A percentile compares a stretch with the other conserved stretches of the same genome.
Conservation (phyloP, 2,329 filamentous ascomycete genomes). For the Drechmeria coniospora region DNA sequence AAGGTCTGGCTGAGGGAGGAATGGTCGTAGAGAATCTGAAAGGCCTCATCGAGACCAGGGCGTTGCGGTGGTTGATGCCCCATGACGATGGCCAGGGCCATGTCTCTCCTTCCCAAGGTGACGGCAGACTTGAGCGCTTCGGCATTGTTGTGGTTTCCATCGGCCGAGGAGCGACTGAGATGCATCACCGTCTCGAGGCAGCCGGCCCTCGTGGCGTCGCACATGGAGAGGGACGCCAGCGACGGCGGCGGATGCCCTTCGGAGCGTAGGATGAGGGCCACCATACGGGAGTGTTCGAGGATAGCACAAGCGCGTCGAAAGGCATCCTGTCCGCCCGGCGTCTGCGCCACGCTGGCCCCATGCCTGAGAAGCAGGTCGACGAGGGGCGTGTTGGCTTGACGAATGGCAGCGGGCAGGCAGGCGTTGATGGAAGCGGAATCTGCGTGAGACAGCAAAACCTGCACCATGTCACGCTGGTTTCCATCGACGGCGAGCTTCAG, state of each 20-base stretch:
- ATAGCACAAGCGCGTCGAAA: slow-evolving; percentile 35
- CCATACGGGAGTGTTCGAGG: slow-evolving; percentile 28
- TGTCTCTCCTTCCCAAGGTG: slow-evolving; percentile 31
- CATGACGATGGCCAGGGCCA: slow-evolving; percentile 38
- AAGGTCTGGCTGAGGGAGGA: slow-evolving; percentile 29
- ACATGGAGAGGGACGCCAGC: slow-evolving; percentile 33
- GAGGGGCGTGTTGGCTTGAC: slow-evolving; percentile 24
- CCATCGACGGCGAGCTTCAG: slow-evolving; percentile 35
- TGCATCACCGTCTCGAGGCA: slow-evolving; percentile 34
- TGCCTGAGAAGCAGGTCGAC: slow-evolving; percentile 33
- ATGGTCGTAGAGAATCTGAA: slow-evolving; percentile 30
- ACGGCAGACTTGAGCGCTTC: slow-evolving; percentile 37
- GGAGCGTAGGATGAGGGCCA: slow-evolving; percentile 33
- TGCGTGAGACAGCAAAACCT: slow-evolving; percentile 36
- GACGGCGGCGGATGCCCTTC: slow-evolving; percentile 27
- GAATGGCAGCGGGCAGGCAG: slow-evolving; percentile 33
- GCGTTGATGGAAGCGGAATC: slow-evolving; percentile 34
- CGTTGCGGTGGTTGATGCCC: slow-evolving; percentile 35
- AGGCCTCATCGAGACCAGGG: slow-evolving; percentile 32
- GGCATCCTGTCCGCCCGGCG: slow-evolving; percentile 33
- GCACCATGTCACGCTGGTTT: slow-evolving; percentile 34
- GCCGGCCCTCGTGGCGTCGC: slow-evolving; percentile 32
- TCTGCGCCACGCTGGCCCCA: slow-evolving; percentile 32
- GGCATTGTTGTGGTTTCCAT: slow-evolving; percentile 34
- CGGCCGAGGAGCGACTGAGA: slow-evolving; percentile 35